A percentile compares a stretch with the other conserved stretches of the same genome.
Evolutionary conservation across 257 asterid species (phyloP).

Genomic region (Gentiana straminea): DNA sequence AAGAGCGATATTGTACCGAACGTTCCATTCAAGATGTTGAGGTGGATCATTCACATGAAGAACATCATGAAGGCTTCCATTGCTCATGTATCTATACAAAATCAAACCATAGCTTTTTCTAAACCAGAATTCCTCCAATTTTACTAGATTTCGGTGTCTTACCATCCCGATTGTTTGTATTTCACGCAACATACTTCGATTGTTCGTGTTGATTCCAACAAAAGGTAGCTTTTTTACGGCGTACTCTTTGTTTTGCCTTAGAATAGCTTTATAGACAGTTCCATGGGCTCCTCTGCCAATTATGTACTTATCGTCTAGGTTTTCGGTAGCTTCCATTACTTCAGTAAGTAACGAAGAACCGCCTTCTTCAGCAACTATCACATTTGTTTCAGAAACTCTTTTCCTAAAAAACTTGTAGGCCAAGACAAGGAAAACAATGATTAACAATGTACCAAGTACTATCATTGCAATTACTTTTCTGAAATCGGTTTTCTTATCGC

Average conservation of each 20-base stretch:
- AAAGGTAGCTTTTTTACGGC: conserved; percentile 60
- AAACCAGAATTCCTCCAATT: conserved; percentile 67
- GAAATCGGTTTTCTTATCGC: conserved; percentile 18
- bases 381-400: conserved; percentile 13
- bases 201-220: conserved; percentile 32
- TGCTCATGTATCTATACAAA: conserved; percentile 51
- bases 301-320: conserved; percentile 40
- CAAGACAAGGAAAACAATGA: conserved; percentile 24
- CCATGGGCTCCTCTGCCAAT: conserved; percentile 87
- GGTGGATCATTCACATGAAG: conserved; percentile 38
- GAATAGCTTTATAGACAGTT: conserved; percentile 48
- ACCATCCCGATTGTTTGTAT: conserved; percentile 69
- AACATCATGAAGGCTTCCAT: conserved; percentile 73
- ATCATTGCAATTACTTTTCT: conserved; percentile 26
- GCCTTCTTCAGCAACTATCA: conserved; percentile 42
- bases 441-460: conserved; percentile 26
- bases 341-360: conserved; percentile 52
- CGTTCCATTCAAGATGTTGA: conserved; percentile 37
- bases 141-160: conserved; percentile 67
- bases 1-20: conserved; percentile 53
- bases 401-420: conserved; percentile 20
- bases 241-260: conserved; percentile 37
- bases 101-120: conserved; percentile 62
- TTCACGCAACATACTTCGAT: conserved; percentile 54
- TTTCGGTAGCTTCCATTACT: conserved; percentile 58